Percentiles rank a stretch among this genome's conserved stretches.
phyloP scores from a whole-genome alignment of 1,284 basidiomycete genomes.

The Acaromyces ingoldii region DNA sequence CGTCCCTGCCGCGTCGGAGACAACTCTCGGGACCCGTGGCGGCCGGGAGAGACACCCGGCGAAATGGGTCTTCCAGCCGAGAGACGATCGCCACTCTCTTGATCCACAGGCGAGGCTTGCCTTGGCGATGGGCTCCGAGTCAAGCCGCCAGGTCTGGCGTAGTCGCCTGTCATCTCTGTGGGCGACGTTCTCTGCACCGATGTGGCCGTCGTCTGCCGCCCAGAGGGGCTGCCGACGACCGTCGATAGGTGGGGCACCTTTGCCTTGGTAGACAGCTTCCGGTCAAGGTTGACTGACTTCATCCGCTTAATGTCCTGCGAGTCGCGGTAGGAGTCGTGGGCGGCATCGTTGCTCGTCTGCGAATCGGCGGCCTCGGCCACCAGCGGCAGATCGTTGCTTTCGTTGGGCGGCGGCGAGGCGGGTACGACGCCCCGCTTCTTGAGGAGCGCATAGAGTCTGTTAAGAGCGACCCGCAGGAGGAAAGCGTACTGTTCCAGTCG shows the following conservation, averaged over 20 bases:
- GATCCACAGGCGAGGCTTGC: too few species aligned
- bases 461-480: conserved; percentile 87
- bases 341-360: background rate
- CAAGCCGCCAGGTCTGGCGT: too few species aligned
- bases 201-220: conserved; percentile 24
- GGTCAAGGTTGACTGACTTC: conserved; percentile 76
- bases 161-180: too few species aligned
- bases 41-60: too few species aligned
- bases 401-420: conserved; percentile 57
- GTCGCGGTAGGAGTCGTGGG: conserved; percentile 65
- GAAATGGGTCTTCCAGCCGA: too few species aligned
- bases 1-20: too few species aligned
- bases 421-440: conserved; percentile 87
- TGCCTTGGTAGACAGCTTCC: conserved; percentile 88
- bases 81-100: too few species aligned
- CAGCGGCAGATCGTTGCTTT: background rate
- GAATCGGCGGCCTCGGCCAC: background rate
- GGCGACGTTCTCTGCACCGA: conserved; percentile 23
- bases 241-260: conserved; percentile 87
- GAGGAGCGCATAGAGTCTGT: conserved; percentile 81
- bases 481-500: conserved; percentile 97
- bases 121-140: too few species aligned
- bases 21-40: too few species aligned
- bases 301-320: conserved; percentile 86
- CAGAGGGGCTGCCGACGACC: conserved; percentile 91